Evolutionary conservation across 2,329 filamentous ascomycete genomes (phyloP), one percentile per base, ranked within the genome.

Genomic region (Botrytis porri): DNA sequence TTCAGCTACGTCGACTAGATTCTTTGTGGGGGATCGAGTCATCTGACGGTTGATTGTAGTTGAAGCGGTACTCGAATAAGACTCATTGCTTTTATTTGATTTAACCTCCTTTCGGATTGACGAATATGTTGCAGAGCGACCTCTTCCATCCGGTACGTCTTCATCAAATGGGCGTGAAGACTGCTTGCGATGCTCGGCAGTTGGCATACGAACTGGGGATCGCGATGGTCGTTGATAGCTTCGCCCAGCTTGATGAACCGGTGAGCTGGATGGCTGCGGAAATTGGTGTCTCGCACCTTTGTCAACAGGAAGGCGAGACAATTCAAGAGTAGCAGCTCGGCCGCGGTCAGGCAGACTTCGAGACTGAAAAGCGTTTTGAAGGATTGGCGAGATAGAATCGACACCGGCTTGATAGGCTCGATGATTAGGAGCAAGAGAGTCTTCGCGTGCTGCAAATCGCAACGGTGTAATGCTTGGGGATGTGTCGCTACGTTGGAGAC

Each of bases 21-120:
- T 57, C 62, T 76, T 77, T 25, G 71, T 72, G 7, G 75, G 75
- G n/a, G 75, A 77, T 60, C 71, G 73, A n/a, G 74, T 73, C 37
- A 64, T 73, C 37, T 75, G 69, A 48, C 75, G 73, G n/a, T 71
- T 71, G 29, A 71, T 59, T 29, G 20, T 37, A 14, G 48, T 65
- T n/a, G 61, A 66, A 32, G 43, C 48, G 20, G 70, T 66, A 45
- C 61, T 71, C 9, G 45, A 66, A 45, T 54, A 59, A 16, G 45
- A 71, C 48, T 59, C 59, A 29, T 66, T 71, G 29, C 37, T 48
- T 37, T 66, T 18, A 39, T 45, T 71, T 32, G 60, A 59, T 25
- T 43, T 35, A 2, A 39, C 25, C 5, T 66, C 35, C n/a, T 54
- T 51, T 51, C 64, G 64, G 54, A 29, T 51, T 37, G 45, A 37